These are phyloP conservation scores for Tylopilus sp. DNA, from an alignment of 768 basidiomycete species.

Conservation along the genomic window DNA sequence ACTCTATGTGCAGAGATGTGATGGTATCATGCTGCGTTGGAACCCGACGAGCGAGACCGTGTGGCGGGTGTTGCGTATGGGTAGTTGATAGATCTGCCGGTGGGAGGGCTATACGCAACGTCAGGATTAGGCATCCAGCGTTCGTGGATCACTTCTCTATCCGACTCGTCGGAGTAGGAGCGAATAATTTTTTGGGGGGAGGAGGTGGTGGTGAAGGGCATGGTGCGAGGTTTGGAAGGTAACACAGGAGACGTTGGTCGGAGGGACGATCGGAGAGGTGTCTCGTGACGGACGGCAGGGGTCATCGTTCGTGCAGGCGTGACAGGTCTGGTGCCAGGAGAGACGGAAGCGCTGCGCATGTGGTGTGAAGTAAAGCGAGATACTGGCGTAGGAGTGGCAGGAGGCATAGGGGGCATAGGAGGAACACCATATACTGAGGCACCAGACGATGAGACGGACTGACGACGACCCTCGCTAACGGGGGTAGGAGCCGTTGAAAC, in stretches of 20 bases:
- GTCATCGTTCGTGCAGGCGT: slow-evolving; percentile 31
- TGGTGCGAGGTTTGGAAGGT: slow-evolving; percentile 44
- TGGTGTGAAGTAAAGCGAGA: slow-evolving; percentile 54
- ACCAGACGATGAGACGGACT: slow-evolving; percentile 30
- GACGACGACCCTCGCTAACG: slow-evolving; percentile 26
- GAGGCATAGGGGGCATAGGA: slow-evolving; percentile 38
- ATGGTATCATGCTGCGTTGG: slow-evolving; percentile 34
- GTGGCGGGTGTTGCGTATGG: slow-evolving; percentile 23
- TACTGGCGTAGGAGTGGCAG: slow-evolving; percentile 44
- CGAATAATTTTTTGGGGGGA: slow-evolving; percentile 58
- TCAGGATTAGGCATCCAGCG: slow-evolving; percentile 59
- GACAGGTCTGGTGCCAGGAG: slow-evolving; percentile 35
- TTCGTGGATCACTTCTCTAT: slow-evolving; percentile 51
- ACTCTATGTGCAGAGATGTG: slow-evolving; percentile 21
- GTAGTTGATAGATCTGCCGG: slow-evolving; percentile 28
- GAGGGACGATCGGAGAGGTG: slow-evolving; percentile 30
- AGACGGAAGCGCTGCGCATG: slow-evolving; percentile 51
- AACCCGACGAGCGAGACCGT: slow-evolving; percentile 31
- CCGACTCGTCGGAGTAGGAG: slow-evolving; percentile 65
- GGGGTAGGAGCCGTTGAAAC: slow-evolving; percentile 25
- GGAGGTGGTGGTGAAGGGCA: slow-evolving; percentile 44
- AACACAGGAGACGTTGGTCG: slow-evolving; percentile 30
- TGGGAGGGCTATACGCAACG: slow-evolving; percentile 35
- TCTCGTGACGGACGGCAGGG: slow-evolving; percentile 28
- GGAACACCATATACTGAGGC: slow-evolving; percentile 33